phyloP scores from a whole-genome alignment of 1,284 basidiomycete species.

The Pascua sp. region DNA sequence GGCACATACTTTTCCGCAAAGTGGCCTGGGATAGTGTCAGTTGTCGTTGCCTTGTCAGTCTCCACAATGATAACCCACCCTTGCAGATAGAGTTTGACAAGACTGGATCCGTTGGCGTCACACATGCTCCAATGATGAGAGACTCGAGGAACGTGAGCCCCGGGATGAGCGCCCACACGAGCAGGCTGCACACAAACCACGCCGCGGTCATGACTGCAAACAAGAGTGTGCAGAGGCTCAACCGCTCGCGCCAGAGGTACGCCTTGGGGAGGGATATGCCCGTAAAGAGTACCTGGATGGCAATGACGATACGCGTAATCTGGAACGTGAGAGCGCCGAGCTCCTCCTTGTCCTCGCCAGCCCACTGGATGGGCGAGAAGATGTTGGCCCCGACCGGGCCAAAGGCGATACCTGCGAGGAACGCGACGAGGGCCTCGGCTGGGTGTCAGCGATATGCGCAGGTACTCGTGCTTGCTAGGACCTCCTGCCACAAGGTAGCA shows the following conservation, averaged over 20 bases:
- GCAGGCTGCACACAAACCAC: conserved; percentile 76
- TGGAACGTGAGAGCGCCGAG: conserved; percentile 57
- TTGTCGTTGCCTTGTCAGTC: neutral
- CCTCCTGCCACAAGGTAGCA: too few relatives aligned
- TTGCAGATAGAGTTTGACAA: conserved; percentile 62
- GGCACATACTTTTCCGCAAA: conserved; percentile 47
- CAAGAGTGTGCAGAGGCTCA: conserved; percentile 74
- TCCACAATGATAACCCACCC: conserved; percentile 20
- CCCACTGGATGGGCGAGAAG: conserved; percentile 32
- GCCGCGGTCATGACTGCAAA: conserved; percentile 75
- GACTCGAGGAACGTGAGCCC: conserved; percentile 79
- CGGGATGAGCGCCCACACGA: conserved; percentile 85
- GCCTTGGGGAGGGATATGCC: conserved; percentile 85
- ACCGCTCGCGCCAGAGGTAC: conserved; percentile 84
- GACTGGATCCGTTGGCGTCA: conserved; percentile 95
- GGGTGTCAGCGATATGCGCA: conserved; percentile 46
- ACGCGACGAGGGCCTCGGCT: conserved; percentile 91
- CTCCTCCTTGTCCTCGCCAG: conserved; percentile 10
- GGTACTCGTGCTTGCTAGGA: too few relatives aligned
- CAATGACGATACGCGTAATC: conserved; percentile 86
- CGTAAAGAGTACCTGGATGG: conserved; percentile 94
- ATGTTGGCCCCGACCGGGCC: conserved; percentile 38
- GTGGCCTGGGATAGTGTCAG: conserved; percentile 24
- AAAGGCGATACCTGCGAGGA: conserved; percentile 88
- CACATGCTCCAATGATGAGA: conserved; percentile 83